Percentiles rank a stretch among this genome's conserved stretches.
These are phyloP conservation scores for Phaeoacremonium minimum DNA, from an alignment of 2,329 filamentous ascomycete species.

Conservation along the genomic window DNA sequence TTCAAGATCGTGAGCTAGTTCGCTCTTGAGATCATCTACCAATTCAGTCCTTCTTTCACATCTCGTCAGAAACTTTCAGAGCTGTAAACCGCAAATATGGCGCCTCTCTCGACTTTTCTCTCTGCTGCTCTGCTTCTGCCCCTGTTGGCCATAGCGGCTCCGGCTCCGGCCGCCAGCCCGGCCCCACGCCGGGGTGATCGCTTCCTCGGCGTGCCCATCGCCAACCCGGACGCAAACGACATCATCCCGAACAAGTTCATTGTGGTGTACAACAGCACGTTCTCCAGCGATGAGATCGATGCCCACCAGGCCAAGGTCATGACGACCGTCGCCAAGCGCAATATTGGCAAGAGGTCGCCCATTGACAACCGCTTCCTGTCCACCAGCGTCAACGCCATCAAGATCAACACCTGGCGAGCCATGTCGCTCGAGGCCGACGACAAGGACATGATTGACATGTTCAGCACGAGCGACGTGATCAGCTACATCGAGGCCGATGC, in stretches of 20 bases:
- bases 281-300: conserved; percentile 40
- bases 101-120: conserved; percentile 2
- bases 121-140: conserved; percentile 6
- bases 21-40: no score
- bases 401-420: conserved; percentile 46
- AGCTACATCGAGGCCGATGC: conserved; percentile 41
- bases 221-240: conserved; percentile 42
- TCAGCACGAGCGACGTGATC: conserved; percentile 35
- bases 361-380: conserved; percentile 42
- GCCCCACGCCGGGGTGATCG: conserved; percentile 4
- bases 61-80: no score
- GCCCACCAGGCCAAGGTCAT: conserved; percentile 45
- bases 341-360: conserved; percentile 45
- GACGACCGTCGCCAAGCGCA: conserved; percentile 49
- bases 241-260: conserved; percentile 57
- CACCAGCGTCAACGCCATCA: conserved; percentile 38
- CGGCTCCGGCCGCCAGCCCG: conserved; percentile 2
- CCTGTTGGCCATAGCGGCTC: conserved; percentile 4
- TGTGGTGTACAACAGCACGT: conserved; percentile 58
- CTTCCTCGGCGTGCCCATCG: conserved; percentile 39
- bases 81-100: no score
- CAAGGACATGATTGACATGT: conserved; percentile 34
- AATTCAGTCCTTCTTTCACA: no score
- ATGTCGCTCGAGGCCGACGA: conserved; percentile 35
- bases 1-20: no score